Evolutionary conservation across 2,329 filamentous ascomycete species (phyloP), one percentile per base, ranked within the genome.

Genomic region (Davidsoniella virescens): DNA sequence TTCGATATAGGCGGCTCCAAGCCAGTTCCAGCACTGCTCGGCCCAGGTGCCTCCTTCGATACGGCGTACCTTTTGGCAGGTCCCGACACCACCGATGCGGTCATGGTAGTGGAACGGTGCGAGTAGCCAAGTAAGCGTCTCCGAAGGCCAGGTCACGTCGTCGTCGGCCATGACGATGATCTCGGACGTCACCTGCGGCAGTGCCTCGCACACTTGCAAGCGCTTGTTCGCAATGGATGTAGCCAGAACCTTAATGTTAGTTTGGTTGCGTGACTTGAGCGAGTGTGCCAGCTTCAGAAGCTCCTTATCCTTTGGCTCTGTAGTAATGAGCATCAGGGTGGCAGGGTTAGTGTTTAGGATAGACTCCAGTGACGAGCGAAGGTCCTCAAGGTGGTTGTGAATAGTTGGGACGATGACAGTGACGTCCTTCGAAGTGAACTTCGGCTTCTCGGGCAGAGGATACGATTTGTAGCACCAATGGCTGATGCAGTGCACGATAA

Each of bases 111-210:
- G 87, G 55, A 96, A 94, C 0, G 90, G 88, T 4, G 90, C 90
- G 55, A 96, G 70, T 52, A 96, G 83, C 88, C 88, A 95, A 29
- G 82, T 84, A 59, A 94, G 76, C 55, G 94, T 77, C 40, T 84
- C 92, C 14, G 73, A 71, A 3, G 88, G 88, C 84, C 90, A 94
- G 58, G 84, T 87, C 55, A 96, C 90, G 63, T 96, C 90, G 65
- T 96, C 90, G 62, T 96, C 90, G 23, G 88, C 87, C 70, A 96
- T 87, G 59, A 96, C 76, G 37, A 86, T 94, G 61, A 96, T 87
- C 47, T 74, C 69, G 0, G 90, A 95, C 57, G 70, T 73, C 52
- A 95, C 87, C 57, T 86, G 76, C 17, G 88, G 87, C 44, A 96
- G 84, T 3, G 87, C 90, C 61, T 87, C 78, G 64, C 87, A 93